phyloP scores from a whole-genome alignment of 2,329 filamentous ascomycete genomes.

The Fusarium robinianum region DNA sequence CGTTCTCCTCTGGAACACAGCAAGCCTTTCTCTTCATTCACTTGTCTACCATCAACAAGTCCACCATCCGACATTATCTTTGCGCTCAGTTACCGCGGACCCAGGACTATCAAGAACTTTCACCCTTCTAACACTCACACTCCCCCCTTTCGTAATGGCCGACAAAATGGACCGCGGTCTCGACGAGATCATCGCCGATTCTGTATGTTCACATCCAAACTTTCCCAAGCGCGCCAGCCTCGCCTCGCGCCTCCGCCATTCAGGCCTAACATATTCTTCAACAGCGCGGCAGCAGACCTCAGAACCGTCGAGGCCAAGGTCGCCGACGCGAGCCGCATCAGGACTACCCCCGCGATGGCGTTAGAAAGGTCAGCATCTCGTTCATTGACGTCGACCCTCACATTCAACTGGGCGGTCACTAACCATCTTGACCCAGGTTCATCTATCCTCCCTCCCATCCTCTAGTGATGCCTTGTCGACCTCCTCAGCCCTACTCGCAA shows the following conservation, averaged over 20 bases:
- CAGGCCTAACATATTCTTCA: conserved; percentile 28
- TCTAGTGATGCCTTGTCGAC: conserved; percentile 36
- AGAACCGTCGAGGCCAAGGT: conserved; percentile 43
- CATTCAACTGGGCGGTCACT: too few relatives aligned
- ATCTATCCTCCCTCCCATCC: conserved; percentile 39
- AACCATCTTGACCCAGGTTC: conserved; percentile 40
- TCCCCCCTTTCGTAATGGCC: conserved; percentile 45
- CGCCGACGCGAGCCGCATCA: conserved; percentile 45
- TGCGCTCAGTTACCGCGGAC: too few relatives aligned
- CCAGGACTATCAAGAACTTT: conserved; percentile 2
- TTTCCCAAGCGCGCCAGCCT: conserved; percentile 5
- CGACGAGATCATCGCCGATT: conserved; percentile 61
- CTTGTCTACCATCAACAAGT: too few relatives aligned
- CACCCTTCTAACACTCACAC: conserved; percentile 4
- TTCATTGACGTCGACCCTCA: too few relatives aligned
- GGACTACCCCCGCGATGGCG: conserved; percentile 75
- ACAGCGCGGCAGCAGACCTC: conserved; percentile 40
- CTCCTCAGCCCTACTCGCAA: conserved; percentile 38
- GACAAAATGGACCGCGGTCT: conserved; percentile 59
- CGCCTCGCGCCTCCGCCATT: conserved; percentile 18
- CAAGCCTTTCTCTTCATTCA: too few relatives aligned
- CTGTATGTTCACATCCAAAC: conserved; percentile 39
- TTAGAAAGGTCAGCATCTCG: conserved; percentile 78
- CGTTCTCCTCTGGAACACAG: too few relatives aligned
- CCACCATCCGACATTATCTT: too few relatives aligned